Conservation (phyloP, 1,284 basidiomycete genomes). For the Xerocomus amazonicus region DNA sequence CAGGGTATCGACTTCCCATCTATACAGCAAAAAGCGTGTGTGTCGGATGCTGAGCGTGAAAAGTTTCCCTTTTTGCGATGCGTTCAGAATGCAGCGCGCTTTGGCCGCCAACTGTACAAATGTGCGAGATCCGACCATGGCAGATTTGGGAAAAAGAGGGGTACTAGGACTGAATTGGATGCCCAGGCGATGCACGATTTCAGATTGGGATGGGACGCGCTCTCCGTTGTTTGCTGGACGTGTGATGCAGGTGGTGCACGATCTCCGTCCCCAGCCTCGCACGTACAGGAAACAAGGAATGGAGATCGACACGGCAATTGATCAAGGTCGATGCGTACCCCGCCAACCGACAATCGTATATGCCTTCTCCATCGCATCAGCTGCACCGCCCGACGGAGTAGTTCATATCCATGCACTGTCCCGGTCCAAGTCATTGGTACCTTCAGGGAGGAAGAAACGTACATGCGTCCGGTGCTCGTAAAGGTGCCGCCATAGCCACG, state of each 20-base stretch:
- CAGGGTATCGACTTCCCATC: too few relatives aligned
- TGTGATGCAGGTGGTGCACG: too few relatives aligned
- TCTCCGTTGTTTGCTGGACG: too few relatives aligned
- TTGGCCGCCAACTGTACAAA: background rate
- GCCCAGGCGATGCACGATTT: conserved; percentile 7
- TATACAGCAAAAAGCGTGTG: too few relatives aligned
- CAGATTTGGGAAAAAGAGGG: conserved; percentile 3
- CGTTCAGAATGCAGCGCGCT: background rate
- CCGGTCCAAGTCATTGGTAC: conserved; percentile 1
- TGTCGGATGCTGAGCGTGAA: too few relatives aligned
- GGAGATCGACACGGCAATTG: conserved; percentile 7
- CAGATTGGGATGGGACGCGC: background rate
- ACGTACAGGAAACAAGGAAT: background rate
- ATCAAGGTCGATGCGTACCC: background rate
- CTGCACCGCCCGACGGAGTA: background rate
- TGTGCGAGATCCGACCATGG: conserved; percentile 16
- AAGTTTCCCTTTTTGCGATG: background rate
- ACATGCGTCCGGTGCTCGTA: background rate
- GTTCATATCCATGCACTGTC: background rate
- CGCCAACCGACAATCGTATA: background rate
- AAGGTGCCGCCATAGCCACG: background rate
- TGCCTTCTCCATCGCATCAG: conserved; percentile 1
- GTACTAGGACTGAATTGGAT: background rate
- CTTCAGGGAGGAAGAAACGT: background rate
- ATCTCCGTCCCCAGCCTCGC: background rate